Base-by-base conservation (phyloP, 495 filamentous ascomycete species). In the Tricharina praecox region DNA sequence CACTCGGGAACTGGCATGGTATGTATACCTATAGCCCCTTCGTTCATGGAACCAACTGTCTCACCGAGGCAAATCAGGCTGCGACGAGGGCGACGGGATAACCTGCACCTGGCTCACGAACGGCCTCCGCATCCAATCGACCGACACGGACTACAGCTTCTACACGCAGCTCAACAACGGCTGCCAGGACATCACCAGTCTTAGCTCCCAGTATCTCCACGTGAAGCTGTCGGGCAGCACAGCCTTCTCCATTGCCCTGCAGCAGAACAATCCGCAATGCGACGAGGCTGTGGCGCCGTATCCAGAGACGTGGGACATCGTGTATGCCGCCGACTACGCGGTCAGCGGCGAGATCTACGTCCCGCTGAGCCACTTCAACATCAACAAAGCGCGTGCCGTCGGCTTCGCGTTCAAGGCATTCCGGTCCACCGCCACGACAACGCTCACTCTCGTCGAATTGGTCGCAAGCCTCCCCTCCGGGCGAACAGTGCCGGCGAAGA, bases 391-490 rank as follows among this genome's bases (percentile, higher is more conserved):
- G 18, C 67, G 73, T 1, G 56, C 71, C 24, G 66, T 82, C 26
- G 79, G 79, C 9, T 65, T 85, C 44, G 75, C 75, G 1, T 70
- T 87, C 37, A 72, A 76, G 53, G 79, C 77, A 0, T 84, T 85
- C 64, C 82, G 76, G 57, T 69, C 67, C 3, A 32, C 68, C 2
- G 41, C 68, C 1, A 60, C 61, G 15, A 62, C 61, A 16, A 59
- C 82, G 23, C 67, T 72, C 53, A 67, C 67, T 9, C 70, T 85
- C 40, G 78, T 84, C 45, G 81, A 84, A 59, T 70, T 86, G 49
- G 70, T 83, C 3, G 53, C 65, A 11, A 48, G 61, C 5, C 54
- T 77, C 3, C 77, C 77, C 2, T 21, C 54, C 2, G 55, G 61
- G 33, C 71, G 71, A 49, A 66, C 49, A 4, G 58, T 78, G 11